These are phyloP conservation scores for Rhizoclosmatium globosum DNA, from an alignment of 192 early-diverging fungal genomes.

Conservation along the genomic window DNA sequence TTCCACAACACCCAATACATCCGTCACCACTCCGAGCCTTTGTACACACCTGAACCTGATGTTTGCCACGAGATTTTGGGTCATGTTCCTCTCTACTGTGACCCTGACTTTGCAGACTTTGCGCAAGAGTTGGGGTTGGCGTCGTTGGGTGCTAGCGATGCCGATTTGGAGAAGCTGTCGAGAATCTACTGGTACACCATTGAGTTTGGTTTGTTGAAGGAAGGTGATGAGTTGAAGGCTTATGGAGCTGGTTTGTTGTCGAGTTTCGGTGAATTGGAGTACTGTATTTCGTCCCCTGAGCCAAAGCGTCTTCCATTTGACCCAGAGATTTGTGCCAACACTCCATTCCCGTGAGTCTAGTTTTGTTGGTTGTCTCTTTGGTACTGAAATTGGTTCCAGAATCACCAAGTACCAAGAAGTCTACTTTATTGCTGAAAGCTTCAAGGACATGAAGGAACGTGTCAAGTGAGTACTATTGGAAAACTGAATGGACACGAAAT, in stretches of 20 bases:
- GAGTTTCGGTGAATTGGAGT: constrained; percentile 95
- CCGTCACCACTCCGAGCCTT: constrained; percentile 88
- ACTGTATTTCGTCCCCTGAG: constrained; percentile 76
- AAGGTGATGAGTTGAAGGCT: constrained; percentile 77
- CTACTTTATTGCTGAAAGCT: constrained; percentile 95
- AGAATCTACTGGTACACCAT: constrained; percentile 86
- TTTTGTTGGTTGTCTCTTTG: neutral
- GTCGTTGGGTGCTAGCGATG: constrained; percentile 90
- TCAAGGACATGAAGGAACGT: constrained; percentile 91
- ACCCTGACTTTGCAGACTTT: constrained; percentile 91
- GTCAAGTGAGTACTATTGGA: constrained; percentile 57
- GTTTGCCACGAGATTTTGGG: constrained; percentile 97
- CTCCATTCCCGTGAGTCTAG: constrained; percentile 46
- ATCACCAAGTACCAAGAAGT: constrained; percentile 94
- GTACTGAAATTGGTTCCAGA: constrained; percentile 6
- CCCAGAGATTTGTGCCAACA: constrained; percentile 63
- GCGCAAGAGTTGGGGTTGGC: constrained; percentile 95
- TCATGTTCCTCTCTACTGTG: constrained; percentile 76
- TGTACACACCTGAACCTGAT: constrained; percentile 94
- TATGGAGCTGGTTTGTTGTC: constrained; percentile 93
- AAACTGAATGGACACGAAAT: neutral
- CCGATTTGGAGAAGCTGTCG: constrained; percentile 86
- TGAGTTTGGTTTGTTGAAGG: constrained; percentile 90
- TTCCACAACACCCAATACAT: constrained; percentile 99
- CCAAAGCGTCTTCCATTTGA: constrained; percentile 86